Conservation (phyloP, 257 asterid genomes). For the Salvia hispanica region DNA sequence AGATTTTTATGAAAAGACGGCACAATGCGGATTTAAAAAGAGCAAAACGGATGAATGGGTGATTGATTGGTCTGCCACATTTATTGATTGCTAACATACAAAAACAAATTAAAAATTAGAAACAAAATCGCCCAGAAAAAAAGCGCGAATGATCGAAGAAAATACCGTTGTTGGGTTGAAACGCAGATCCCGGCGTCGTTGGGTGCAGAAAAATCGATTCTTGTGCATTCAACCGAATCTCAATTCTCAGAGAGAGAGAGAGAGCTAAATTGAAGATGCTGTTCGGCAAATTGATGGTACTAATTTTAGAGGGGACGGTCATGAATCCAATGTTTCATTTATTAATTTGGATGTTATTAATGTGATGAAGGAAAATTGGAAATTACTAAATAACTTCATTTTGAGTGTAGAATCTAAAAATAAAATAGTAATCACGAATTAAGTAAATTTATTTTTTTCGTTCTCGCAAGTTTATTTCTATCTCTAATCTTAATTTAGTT, state of each 20-base stretch:
- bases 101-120: background rate
- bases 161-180: conserved; percentile 35
- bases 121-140: background rate
- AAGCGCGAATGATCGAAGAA: conserved; percentile 30
- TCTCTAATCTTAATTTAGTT: too few species aligned
- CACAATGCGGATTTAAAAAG: conserved; percentile 45
- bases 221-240: conserved; percentile 32
- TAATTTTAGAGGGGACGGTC: conserved; percentile 25
- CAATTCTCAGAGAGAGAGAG: conserved; percentile 30
- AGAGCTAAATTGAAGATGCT: conserved; percentile 33
- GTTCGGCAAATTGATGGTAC: conserved; percentile 36
- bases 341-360: too few species aligned
- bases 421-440: too few species aligned
- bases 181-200: conserved; percentile 65
- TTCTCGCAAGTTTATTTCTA: too few species aligned
- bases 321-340: background rate
- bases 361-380: too few species aligned
- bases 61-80: conserved; percentile 24
- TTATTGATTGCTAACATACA: conserved; percentile 15
- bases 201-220: conserved; percentile 39
- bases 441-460: too few species aligned
- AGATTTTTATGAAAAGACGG: conserved; percentile 6
- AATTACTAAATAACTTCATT: too few species aligned
- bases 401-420: too few species aligned
- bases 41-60: background rate